These are phyloP conservation scores for Aegilops umbellulata DNA, from an alignment of 176 grass and related monocot genomes.

Conservation along the genomic window DNA sequence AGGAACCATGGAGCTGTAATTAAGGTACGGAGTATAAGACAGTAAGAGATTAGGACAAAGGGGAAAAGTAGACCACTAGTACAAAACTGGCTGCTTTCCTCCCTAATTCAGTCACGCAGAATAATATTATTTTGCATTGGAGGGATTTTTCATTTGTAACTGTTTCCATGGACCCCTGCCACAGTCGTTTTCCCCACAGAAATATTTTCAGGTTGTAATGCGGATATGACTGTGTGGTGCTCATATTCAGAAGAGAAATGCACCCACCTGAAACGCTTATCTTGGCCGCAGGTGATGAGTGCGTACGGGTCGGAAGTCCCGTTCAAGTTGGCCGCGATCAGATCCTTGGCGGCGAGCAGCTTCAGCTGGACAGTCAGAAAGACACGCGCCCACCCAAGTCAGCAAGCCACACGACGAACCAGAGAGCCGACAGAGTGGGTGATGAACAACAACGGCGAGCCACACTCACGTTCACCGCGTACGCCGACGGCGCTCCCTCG, in stretches of 20 bases:
- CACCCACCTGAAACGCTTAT: constrained; percentile 79
- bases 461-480: constrained; percentile 70
- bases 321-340: constrained; percentile 90
- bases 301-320: constrained; percentile 94
- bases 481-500: constrained; percentile 55
- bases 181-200: background rate
- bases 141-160: background rate
- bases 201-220: background rate
- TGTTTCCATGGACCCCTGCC: background rate
- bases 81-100: background rate
- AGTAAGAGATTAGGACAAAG: background rate
- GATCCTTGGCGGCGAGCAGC: constrained; percentile 83
- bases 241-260: background rate
- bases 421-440: background rate
- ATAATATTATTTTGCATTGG: background rate
- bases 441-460: no score
- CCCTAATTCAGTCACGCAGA: background rate
- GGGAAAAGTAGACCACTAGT: constrained; percentile 16
- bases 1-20: constrained; percentile 89
- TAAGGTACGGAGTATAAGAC: constrained; percentile 10
- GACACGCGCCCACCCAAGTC: background rate
- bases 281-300: constrained; percentile 82
- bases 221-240: background rate
- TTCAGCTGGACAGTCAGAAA: constrained; percentile 52
- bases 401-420: constrained; percentile 3